Conservation (phyloP, 2,329 filamentous ascomycete genomes). For the Neonectria hederae region DNA sequence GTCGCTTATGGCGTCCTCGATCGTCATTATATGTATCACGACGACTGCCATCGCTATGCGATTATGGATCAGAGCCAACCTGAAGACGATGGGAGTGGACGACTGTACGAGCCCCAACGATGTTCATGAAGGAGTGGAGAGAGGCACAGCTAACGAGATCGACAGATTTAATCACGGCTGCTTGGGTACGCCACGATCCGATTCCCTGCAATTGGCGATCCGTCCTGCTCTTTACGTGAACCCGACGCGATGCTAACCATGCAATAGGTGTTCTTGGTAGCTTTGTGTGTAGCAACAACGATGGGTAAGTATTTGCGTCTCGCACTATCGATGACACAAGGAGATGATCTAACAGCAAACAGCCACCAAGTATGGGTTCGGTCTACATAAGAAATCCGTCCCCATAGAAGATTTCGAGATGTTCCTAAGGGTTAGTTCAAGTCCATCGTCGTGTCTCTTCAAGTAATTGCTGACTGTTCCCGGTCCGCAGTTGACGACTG, state of each 20-base stretch:
- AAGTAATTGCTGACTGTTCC: neutral
- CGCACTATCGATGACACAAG: neutral
- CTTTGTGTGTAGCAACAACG: constrained; percentile 18
- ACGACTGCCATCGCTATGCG: constrained; percentile 22
- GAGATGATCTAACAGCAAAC: constrained; percentile 1
- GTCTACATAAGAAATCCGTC: constrained; percentile 7
- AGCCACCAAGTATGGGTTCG: constrained; percentile 26
- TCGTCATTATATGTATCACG: constrained; percentile 26
- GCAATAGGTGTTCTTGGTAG: constrained; percentile 19
- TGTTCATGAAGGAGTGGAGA: neutral
- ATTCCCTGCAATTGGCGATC: neutral
- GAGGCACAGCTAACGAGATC: constrained; percentile 4
- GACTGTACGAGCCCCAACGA: constrained; percentile 21
- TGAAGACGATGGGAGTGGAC: constrained; percentile 27
- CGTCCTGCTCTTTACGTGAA: neutral
- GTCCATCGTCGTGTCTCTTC: no score
- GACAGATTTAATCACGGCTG: constrained; percentile 22
- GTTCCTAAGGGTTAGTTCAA: constrained; percentile 21
- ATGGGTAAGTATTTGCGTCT: constrained; percentile 14
- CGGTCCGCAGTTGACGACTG: constrained; percentile 29
- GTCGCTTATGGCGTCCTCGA: constrained; percentile 22
- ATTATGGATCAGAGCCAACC: constrained; percentile 25
- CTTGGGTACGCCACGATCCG: constrained; percentile 22
- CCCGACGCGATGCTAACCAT: constrained; percentile 3
- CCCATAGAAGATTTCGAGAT: constrained; percentile 15